Evolutionary conservation across 352 stramenopile species (phyloP), one percentile per base, ranked within the genome.

Genomic region (Globisporangium canariense): DNA sequence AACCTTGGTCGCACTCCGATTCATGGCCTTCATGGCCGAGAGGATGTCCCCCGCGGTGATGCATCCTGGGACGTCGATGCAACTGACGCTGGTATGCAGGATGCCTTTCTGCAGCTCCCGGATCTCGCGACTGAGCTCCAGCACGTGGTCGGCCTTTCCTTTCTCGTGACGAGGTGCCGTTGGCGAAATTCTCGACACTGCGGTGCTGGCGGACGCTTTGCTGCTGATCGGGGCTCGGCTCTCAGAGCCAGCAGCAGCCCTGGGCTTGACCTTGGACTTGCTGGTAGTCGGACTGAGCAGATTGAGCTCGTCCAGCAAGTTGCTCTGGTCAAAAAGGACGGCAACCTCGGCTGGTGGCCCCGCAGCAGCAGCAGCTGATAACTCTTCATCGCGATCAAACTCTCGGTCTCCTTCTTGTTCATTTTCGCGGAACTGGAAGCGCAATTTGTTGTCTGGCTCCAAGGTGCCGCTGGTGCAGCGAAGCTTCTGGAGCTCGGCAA

Each of bases 71-170:
- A 73, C 66, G 36, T 86, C 71, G 9, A 36, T 28, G 36, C 32
- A 28, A 38, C 34, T 10, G 34, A 49, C 3, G 34, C 3, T 43
- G 20, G 11, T 25, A 20, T 13, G 14, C 52, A 79, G 67, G 54
- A 87, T 71, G 2, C 65, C 59, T 59, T 74, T 83, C 45, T 79
- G 75, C 16, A 88, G 66, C 62, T 86, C 81, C 22, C 76, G 74
- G 36, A 83, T 73, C 55, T 87, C 78, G 22, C 52, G 53, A 40
- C 67, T 62, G 22, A 87, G 66, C 30, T 70, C 68, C n/a, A 52
- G 34, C 14, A 56, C 36, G 25, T 40, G 47, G 22, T 49, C 47
- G n/a, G 45, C 28, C 38, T 40, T 45, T 28, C 47, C 58, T 11
- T 54, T 66, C 52, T 65, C 50, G 9, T 52, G 56, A 16, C 28